These are phyloP conservation scores for Periglandula ipomoeae DNA, from an alignment of 2,329 filamentous ascomycete species.

Conservation along the genomic window DNA sequence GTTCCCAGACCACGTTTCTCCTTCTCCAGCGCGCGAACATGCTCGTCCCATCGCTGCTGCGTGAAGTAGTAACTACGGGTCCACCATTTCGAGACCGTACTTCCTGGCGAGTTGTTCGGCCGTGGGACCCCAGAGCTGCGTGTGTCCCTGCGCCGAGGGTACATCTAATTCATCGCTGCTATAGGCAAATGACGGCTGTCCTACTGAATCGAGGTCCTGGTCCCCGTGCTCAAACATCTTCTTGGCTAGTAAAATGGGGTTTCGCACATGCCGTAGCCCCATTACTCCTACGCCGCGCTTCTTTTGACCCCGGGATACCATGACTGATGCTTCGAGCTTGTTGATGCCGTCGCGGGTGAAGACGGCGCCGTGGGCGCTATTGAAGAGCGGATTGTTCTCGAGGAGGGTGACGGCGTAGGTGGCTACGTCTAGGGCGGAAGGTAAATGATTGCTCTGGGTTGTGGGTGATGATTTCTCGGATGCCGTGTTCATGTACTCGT, in stretches of 20 bases:
- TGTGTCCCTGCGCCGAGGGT: constrained; percentile 58
- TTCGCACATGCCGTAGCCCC: constrained; percentile 63
- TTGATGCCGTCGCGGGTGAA: constrained; percentile 77
- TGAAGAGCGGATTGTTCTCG: constrained; percentile 77
- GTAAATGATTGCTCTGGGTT: constrained; percentile 16
- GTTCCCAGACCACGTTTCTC: constrained; percentile 31
- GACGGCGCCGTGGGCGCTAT: constrained; percentile 74
- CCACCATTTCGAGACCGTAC: constrained; percentile 65
- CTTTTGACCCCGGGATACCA: constrained; percentile 63
- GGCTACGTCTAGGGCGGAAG: constrained; percentile 62
- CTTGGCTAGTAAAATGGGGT: constrained; percentile 67
- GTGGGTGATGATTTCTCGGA: neutral
- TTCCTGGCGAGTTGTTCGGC: constrained; percentile 58
- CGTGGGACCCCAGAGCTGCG: constrained; percentile 55
- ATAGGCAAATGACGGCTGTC: constrained; percentile 14
- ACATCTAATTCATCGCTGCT: constrained; percentile 25
- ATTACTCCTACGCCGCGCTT: constrained; percentile 76
- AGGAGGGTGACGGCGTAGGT: constrained; percentile 66
- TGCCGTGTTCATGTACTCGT: constrained; percentile 35
- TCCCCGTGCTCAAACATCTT: constrained; percentile 63
- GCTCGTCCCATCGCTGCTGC: constrained; percentile 68
- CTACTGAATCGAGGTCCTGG: constrained; percentile 38
- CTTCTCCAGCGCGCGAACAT: constrained; percentile 48
- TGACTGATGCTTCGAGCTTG: constrained; percentile 79
- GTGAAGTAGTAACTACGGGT: constrained; percentile 71